Evolutionary conservation across 164 flowering plant species (phyloP), one percentile per base, ranked within the genome.

Genomic region (Dillenia turbinata): DNA sequence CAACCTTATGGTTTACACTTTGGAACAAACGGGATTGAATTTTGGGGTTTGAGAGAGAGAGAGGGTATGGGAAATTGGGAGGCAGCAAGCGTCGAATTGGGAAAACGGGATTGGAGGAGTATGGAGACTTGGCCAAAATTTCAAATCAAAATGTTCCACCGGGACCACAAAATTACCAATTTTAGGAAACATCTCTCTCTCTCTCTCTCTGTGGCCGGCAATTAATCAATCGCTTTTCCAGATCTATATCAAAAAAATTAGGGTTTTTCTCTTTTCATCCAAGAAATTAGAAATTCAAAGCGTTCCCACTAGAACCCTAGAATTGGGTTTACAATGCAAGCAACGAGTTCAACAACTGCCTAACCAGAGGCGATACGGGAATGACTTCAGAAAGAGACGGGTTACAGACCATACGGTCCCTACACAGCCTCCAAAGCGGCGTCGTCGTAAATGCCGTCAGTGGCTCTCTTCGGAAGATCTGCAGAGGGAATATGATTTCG

Each of bases 321-420:
- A 43, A 15, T 2, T 46, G 26, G 12, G 44, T 44, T 44, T 59
- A 4, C 50, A 65, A 87, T 85, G 91, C 90, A 85, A 79, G 68
- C 78, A 68, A 75, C 86, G 24, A 66, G 80, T 61, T 69, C 71
- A 66, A 68, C 85, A 9, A 57, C 48, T 48, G 78, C 74, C 57
- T 86, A 82, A 61, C 89, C 99, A 43, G 99, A 92, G 73, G 97
- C 86, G 6, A 92, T 95, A 16, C 65, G 88, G 47, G 94, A 88
- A 55, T 92, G 99, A 97, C 81, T 95, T 16, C 92, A 88, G 72
- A 88, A 88, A 71, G 99, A 95, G 66, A 89, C 92, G 97, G 96
- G 94, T n/a, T 92, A 95, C 77, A 59, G 93, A 46, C 89, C 92
- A 0, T 71, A 83, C 15, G 90, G 82, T 3, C 81, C 83, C 8